Evolutionary conservation across 2,329 filamentous ascomycete species (phyloP), one percentile per base, ranked within the genome.

Genomic region (Penicillium paneum): DNA sequence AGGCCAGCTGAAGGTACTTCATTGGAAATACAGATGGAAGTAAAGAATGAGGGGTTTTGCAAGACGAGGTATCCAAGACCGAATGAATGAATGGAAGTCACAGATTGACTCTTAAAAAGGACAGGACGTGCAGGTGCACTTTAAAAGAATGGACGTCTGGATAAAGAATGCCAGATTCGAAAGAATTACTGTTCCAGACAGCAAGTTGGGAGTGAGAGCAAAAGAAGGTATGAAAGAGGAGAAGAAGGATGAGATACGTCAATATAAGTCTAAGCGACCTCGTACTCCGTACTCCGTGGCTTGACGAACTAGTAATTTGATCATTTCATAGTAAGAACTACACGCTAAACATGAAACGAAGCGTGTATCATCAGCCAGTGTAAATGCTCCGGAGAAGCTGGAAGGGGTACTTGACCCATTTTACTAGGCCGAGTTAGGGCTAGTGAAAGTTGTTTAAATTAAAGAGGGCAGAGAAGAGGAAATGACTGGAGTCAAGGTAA

Each of bases 131-230:
- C 58, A 55, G 49, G 38, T 26, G 56, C 42, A 50, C 56, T 26
- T 32, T 19, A 52, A 69, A 68, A 35, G 67, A 68, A 69, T 60
- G 66, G 64, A 66, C 57, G 62, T 60, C 60, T 59, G 58, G 59
- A 64, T 64, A 36, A 65, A 60, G 52, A 62, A 66, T 64, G 58
- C 57, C 49, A 63, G 59, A 63, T 56, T 58, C 54, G 53, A 60
- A 46, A 51, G 47, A 54, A 38, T 32, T 52, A 55, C 57, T 68
- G 60, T 67, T 55, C 50, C 63, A 64, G 61, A 65, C 58, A 63
- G 62, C 41, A 54, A 17, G 47, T 34, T n/a, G 7, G 12, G 15
- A 40, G 41, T 40, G 26, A 7, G 8, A 21, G 46, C 42, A 36
- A 47, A 46, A 47, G 61, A 53, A 24, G 24, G 21, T 43, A 52